Conservation (phyloP, 2,329 filamentous ascomycete species). For the Mycosphaerelloides madeirae region DNA sequence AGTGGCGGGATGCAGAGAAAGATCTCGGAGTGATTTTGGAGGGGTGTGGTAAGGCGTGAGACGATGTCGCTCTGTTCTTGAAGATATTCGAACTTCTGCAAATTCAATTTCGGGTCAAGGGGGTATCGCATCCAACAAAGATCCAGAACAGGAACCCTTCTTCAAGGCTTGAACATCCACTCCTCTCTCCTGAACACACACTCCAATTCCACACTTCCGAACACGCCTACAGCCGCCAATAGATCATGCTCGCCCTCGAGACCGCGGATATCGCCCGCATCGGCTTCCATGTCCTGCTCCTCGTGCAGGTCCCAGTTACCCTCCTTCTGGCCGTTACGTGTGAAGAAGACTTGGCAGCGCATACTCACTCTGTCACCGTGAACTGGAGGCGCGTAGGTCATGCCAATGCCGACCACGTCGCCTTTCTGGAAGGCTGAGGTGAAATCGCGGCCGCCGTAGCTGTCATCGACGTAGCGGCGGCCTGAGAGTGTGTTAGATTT, state of each 20-base stretch:
- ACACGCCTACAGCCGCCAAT: conserved; percentile 66
- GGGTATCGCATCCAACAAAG: conserved; percentile 6
- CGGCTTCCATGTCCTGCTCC: conserved; percentile 61
- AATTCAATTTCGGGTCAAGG: neutral
- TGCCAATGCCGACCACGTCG: conserved; percentile 67
- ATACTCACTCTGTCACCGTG: conserved; percentile 31
- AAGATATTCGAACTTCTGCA: neutral
- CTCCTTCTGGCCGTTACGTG: conserved; percentile 56
- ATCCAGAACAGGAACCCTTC: no score
- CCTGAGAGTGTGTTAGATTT: no score
- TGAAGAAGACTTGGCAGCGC: conserved; percentile 63
- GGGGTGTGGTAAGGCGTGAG: neutral
- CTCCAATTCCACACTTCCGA: conserved; percentile 64
- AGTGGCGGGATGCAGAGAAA: neutral
- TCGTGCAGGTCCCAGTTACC: conserved; percentile 71
- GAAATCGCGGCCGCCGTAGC: conserved; percentile 67
- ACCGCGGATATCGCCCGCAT: conserved; percentile 58
- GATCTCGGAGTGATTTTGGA: no score
- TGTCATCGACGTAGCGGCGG: conserved; percentile 68
- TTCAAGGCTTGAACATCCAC: conserved; percentile 29
- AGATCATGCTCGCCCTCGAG: conserved; percentile 63
- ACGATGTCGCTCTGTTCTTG: no score
- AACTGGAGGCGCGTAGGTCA: conserved; percentile 49
- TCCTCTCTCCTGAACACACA: conserved; percentile 39
- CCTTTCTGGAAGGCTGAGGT: conserved; percentile 58